Evolutionary conservation across 225 moss, liverwort and hornwort species (phyloP).

Genomic region (Rhytidiadelphus loreus): DNA sequence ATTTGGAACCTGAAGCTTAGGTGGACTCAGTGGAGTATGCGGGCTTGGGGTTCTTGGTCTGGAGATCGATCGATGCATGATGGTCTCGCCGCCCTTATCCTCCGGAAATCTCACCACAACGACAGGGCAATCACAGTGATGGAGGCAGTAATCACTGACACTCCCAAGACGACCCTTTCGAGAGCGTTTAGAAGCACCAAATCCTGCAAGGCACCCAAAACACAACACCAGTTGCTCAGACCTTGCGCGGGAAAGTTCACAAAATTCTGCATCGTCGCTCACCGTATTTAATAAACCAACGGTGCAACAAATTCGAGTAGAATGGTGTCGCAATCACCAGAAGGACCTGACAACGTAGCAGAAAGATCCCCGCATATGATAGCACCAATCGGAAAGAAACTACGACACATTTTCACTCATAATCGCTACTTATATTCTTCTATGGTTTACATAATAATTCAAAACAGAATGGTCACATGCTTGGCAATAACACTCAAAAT

Average conservation of each 20-base stretch:
- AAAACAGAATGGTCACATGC: background rate
- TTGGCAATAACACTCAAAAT: background rate
- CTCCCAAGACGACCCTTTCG: conserved; percentile 51
- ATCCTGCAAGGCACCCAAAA: conserved; percentile 12
- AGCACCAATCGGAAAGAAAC: background rate
- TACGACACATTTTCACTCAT: background rate
- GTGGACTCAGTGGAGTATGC: conserved; percentile 18
- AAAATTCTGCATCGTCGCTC: background rate
- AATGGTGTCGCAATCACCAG: background rate
- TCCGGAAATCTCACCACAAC: conserved; percentile 53
- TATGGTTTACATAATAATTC: background rate
- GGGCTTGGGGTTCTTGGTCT: conserved; percentile 41
- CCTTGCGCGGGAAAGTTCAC: background rate
- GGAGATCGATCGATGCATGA: conserved; percentile 36
- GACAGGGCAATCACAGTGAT: conserved; percentile 58
- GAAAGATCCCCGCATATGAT: background rate
- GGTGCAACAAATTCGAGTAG: background rate
- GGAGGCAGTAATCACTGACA: conserved; percentile 60
- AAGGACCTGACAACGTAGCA: background rate
- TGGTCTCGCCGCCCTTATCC: conserved; percentile 38
- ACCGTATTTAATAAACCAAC: background rate
- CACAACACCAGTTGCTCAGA: background rate
- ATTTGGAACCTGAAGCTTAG: conserved; percentile 17
- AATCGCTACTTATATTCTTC: background rate
- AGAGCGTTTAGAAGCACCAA: conserved; percentile 49